Evolutionary conservation across 306 rosid species (phyloP), one percentile per base, ranked within the genome.

Genomic region (Glycine tomentella): DNA sequence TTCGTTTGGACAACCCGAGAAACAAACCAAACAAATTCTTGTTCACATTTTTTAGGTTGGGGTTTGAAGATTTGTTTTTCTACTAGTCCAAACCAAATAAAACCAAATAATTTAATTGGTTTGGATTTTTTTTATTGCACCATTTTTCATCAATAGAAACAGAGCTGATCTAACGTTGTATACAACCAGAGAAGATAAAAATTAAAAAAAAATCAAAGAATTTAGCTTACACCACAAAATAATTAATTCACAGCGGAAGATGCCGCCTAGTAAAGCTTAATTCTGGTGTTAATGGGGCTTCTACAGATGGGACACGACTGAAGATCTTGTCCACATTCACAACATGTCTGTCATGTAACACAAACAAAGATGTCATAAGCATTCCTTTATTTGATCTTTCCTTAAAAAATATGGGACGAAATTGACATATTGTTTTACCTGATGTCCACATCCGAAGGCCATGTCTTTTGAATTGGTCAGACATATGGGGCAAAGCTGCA

Each of bases 401-500:
- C 5, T 3, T 62, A 17, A 73, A 73, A 44, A 67, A 12, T 46
- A 62, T 8, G 42, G 59, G 13, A 33, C 55, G 77, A 42, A 75
- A 85, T 34, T 69, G 74, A 62, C 55, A 65, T 46, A 9, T 20
- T 59, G 56, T 53, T 48, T 72, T 89, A 93, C 99, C 98, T 87
- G 99, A 85, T 95, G 99, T 61, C 99, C 99, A 67, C 99, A 95
- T 55, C 97, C 98, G 61, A 93, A 95, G 81, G 98, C 99, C 94
- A 95, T 88, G 94, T 95, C 92, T 87, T 91, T 95, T 4, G 92
- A 10, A 80, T 95, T 86, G 42, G 25, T 88, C 42, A 95, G 80
- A 90, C 99, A 93, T 75, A 95, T 91, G 74, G 97, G 93, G 86
- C 99, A 95, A 75, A 90, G 74, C 99, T 95, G 94, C 82, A 51